Conservation (phyloP, 176 grass and related monocot genomes). For the Zea mays region Zm-B73-REFERENCE-NAM-5.0 NC_050098.1:192107501-192108000, state of each 20-base stretch:
- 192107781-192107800: background rate
- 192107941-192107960: conserved; percentile 35
- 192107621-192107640: background rate
- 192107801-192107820: background rate
- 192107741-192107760: background rate
- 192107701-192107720: background rate
- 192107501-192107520: background rate
- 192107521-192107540: background rate
- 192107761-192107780: background rate
- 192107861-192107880: background rate
- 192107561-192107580: too few species aligned
- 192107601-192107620: background rate
- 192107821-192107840: too few species aligned
- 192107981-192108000: conserved; percentile 14
- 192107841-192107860: background rate
- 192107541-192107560: background rate
- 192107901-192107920: background rate
- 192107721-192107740: background rate
- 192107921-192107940: conserved; percentile 11
- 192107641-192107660: background rate
- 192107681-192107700: background rate
- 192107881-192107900: background rate
- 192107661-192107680: background rate
- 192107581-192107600: background rate
- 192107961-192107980: conserved; percentile 28